Evolutionary conservation across 2,329 filamentous ascomycete genomes (phyloP), one percentile per base, ranked within the genome.

Genomic region (Rhynchosporium secalis): DNA sequence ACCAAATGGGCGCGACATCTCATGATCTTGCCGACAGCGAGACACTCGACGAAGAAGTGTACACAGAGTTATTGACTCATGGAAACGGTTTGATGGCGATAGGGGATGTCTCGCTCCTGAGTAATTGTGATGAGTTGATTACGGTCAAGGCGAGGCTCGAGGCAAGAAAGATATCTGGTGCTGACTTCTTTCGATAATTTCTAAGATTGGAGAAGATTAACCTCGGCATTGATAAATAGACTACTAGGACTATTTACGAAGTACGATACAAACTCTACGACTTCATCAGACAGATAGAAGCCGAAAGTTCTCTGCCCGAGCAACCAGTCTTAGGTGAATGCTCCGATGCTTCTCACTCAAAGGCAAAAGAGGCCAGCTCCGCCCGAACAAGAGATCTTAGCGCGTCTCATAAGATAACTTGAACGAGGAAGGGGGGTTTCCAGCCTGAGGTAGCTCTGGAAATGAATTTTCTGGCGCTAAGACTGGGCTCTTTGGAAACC

Each of bases 61-160:
- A 4, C 29, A 15, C 5, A 2, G 6, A 3, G 48, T 38, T 3
- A 33, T 52, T 3, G 31, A 52, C 38, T n/a, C 31, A 36, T 52
- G 48, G 48, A 52, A 52, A 31, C 48, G 48, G n/a, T 28, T 52
- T 38, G 48, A 52, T 26, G 31, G 48, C 3, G 31, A 52, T 8
- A 20, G 31, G 9, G 48, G 48, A 36, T 7, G 36, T 20, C 13
- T 38, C 13, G 48, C 31, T 52, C 1, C 1, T 52, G 6, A n/a
- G 20, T 4, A 31, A 52, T 15, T 20, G 31, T 12, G 31, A 20
- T 3, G 48, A 52, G 31, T 38, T 38, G 15, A 36, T 31, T 20
- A 31, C 31, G 1, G 48, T 31, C 6, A 52, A 52, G n/a, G 29
- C 3, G 3, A 6, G 20, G 10, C 48, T 52, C 13, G 48, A 38